Base-by-base conservation (phyloP, 306 rosid genomes). In the Gastrolobium villosum region DNA sequence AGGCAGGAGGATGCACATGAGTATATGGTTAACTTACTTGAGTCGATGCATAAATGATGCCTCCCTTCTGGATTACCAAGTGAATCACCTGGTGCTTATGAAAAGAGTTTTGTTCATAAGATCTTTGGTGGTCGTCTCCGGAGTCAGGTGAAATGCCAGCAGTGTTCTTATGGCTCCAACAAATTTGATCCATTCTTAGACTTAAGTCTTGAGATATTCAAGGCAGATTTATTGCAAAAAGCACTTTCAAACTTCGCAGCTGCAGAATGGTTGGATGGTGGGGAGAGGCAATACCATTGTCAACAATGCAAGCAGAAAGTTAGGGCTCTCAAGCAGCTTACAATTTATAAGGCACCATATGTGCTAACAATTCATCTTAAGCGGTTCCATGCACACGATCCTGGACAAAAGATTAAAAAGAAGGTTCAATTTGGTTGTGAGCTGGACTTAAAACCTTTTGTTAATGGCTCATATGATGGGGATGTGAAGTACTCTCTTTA, bases 1-100 rank as follows among this genome's bases (percentile, higher is more conserved):
- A 91, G 99, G 83, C 99, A 96, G 77, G 99, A 96, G 79, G 98
- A 96, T 91, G 99, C 99, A 14, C 98, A 96, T 41, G 99, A 96
- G 77, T 96, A 93, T 90, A 96, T 96, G 99, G 99, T 96, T 37
- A 93, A 96, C 86, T 90, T 96, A 87, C 93, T 96, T 71, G 99
- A 96, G 79, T 93, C 94, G 6, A 93, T 96, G 99, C 99, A 96
- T 84, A 90, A 89, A 81, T 96, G 99, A 76, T 96, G 99, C 83
- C 83, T 93, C 31, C 99, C 99, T 69, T 90, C 94, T 77, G 98
- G 99, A 15, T 87, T 96, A 71, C 96, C 97, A 13, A 96, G 92
- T 53, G 97, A 93, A 89, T 96, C 98, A 67, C 93, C 98, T 37
- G 66, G 91, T 88, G 98, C 99, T 67, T 96, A 90, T 62, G 99